Base-by-base conservation (phyloP, 345 rosid species). In the Lagerstroemia speciosa region DNA sequence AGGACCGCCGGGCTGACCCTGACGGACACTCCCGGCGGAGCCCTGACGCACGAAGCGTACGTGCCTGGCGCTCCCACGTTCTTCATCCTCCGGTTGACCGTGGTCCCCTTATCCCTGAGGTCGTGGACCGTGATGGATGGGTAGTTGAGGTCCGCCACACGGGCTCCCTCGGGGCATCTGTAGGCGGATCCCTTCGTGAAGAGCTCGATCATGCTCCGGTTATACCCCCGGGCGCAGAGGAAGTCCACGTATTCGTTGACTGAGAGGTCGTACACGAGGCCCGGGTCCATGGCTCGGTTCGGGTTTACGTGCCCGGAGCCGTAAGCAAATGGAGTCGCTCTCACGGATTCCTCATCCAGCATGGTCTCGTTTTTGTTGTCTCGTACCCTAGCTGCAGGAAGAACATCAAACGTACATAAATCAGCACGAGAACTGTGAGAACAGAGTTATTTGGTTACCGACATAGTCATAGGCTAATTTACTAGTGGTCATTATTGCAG, bases 401-500 rank as follows among this genome's bases (percentile, higher is more conserved):
- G 60, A n/a, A n/a, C n/a, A n/a, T n/a, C n/a, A n/a, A n/a, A n/a
- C n/a, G n/a, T n/a, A n/a, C n/a, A n/a, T n/a, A n/a, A n/a, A n/a
- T n/a, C n/a, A n/a, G n/a, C n/a, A n/a, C n/a, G n/a, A n/a, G n/a
- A n/a, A n/a, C n/a, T n/a, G n/a, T n/a, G n/a, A n/a, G n/a, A n/a
- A n/a, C n/a, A n/a, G n/a, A n/a, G n/a, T n/a, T n/a, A n/a, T n/a
- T n/a, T n/a, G n/a, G n/a, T n/a, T n/a, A n/a, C n/a, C n/a, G n/a
- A n/a, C n/a, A n/a, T n/a, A n/a, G n/a, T n/a, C n/a, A n/a, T n/a
- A n/a, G n/a, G n/a, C n/a, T 69, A 22, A 32, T 16, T 75, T n/a
- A 83, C 88, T 85, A 0, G 86, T 62, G 1, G 84, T 86, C 84
- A 84, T 80, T 65, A 84, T 74, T 5, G 89, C 83, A 0, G 87